Conservation (phyloP, 352 stramenopile species). For the Phytophthora nicotianae region DNA sequence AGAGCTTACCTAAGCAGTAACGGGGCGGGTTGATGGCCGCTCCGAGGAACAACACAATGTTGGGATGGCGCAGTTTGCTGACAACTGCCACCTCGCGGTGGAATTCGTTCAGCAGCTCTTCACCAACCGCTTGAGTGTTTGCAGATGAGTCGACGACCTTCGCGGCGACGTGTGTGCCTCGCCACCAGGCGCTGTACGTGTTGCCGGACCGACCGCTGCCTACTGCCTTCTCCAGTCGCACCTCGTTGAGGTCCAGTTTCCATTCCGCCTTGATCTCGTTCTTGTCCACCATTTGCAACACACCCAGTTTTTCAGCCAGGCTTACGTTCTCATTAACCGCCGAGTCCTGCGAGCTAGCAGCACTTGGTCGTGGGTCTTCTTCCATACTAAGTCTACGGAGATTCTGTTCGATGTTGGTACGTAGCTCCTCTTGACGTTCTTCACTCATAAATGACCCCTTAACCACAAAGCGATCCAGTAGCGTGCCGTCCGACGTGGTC, state of each 20-base stretch:
- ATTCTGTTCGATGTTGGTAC: constrained; percentile 77
- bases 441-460: constrained; percentile 83
- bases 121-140: constrained; percentile 66
- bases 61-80: constrained; percentile 84
- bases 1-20: constrained; percentile 77
- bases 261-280: constrained; percentile 87
- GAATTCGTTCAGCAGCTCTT: constrained; percentile 87
- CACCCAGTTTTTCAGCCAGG: constrained; percentile 71
- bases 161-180: constrained; percentile 76
- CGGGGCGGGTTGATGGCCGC: constrained; percentile 76
- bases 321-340: constrained; percentile 36
- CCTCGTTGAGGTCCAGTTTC: constrained; percentile 76
- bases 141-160: constrained; percentile 82
- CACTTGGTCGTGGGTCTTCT: constrained; percentile 34
- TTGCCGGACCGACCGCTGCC: constrained; percentile 76
- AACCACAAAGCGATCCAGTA: constrained; percentile 86
- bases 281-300: constrained; percentile 85
- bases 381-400: constrained; percentile 66
- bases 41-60: constrained; percentile 88
- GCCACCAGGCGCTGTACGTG: constrained; percentile 83
- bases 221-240: constrained; percentile 71
- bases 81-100: constrained; percentile 85
- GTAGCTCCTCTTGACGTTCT: constrained; percentile 74
- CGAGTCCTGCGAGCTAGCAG: constrained; percentile 22
- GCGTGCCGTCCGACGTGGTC: constrained; percentile 80